Conservation (phyloP, 1,284 basidiomycete species). For the Apiotrichum montevideense region DNA sequence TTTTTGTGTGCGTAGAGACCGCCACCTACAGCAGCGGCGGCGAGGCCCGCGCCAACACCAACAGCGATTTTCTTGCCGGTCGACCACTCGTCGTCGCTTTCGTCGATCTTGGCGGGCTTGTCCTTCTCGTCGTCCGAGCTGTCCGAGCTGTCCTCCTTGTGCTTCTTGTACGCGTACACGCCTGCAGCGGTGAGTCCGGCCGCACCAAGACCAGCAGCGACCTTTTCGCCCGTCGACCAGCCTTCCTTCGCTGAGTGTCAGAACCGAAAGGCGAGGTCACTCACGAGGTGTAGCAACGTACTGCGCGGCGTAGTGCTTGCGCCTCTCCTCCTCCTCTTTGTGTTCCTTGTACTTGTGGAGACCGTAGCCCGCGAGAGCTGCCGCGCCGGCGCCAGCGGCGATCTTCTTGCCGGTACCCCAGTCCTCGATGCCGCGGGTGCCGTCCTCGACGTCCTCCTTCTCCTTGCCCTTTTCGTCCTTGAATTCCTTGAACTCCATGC, state of each 20-base stretch:
- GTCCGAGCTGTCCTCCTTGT: background rate
- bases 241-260: background rate
- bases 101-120: too few relatives aligned
- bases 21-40: too few relatives aligned
- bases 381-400: background rate
- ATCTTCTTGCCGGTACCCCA: constrained; percentile 4
- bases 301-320: background rate
- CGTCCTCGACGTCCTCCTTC: background rate
- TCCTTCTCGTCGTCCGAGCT: background rate
- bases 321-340: constrained; percentile 3
- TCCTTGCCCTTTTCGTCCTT: background rate
- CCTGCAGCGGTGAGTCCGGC: background rate
- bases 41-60: too few relatives aligned
- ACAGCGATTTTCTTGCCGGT: too few relatives aligned
- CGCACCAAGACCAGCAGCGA: background rate
- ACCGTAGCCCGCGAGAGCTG: background rate
- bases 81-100: too few relatives aligned
- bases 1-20: too few relatives aligned
- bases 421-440: constrained; percentile 6
- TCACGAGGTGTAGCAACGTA: too few relatives aligned
- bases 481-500: background rate
- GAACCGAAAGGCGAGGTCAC: too few relatives aligned
- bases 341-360: constrained; percentile 5
- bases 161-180: background rate
- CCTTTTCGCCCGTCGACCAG: constrained; percentile 9